Evolutionary conservation across 805 yeast species (phyloP).

Genomic region (Pichia cabralensis): DNA sequence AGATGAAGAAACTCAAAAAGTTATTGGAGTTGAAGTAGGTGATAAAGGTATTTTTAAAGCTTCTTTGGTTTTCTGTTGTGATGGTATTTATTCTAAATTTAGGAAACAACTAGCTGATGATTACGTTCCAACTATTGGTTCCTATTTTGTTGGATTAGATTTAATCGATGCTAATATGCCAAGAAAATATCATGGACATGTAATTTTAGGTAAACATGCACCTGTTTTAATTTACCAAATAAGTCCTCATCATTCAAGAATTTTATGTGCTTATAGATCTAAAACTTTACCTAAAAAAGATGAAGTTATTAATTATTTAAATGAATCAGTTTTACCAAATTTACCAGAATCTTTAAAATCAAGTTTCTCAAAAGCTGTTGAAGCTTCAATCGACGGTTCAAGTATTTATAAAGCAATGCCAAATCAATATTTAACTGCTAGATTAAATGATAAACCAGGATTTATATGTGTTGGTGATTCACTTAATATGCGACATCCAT

Average conservation of each 20-base stretch:
- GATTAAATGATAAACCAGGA: constrained; percentile 61
- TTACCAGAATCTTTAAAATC: constrained; percentile 60
- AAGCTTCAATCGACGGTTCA: constrained; percentile 21
- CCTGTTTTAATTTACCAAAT: constrained; percentile 88
- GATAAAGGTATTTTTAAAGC: constrained; percentile 41
- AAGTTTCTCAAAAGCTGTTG: constrained; percentile 57
- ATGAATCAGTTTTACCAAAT: constrained; percentile 48
- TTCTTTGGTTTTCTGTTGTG: constrained; percentile 68
- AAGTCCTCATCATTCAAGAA: constrained; percentile 72
- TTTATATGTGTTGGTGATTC: constrained; percentile 85
- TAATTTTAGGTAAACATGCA: constrained; percentile 73
- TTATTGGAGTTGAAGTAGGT: constrained; percentile 66
- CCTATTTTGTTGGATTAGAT: constrained; percentile 81
- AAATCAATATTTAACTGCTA: constrained; percentile 80
- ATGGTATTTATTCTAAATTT: constrained; percentile 91
- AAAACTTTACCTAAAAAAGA: constrained; percentile 58
- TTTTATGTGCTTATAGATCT: constrained; percentile 78
- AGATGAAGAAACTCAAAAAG: constrained; percentile 42
- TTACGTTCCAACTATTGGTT: constrained; percentile 57
- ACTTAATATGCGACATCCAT: constrained; percentile 93
- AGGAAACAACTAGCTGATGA: constrained; percentile 59
- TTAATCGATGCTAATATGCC: constrained; percentile 71
- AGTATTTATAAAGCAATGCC: constrained; percentile 80
- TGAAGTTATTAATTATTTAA: constrained; percentile 49
- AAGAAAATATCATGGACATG: constrained; percentile 74